A percentile compares a stretch with the other conserved stretches of the same genome.
Evolutionary conservation across 2,329 filamentous ascomycete species (phyloP).

Genomic region (Tothia fuscella): DNA sequence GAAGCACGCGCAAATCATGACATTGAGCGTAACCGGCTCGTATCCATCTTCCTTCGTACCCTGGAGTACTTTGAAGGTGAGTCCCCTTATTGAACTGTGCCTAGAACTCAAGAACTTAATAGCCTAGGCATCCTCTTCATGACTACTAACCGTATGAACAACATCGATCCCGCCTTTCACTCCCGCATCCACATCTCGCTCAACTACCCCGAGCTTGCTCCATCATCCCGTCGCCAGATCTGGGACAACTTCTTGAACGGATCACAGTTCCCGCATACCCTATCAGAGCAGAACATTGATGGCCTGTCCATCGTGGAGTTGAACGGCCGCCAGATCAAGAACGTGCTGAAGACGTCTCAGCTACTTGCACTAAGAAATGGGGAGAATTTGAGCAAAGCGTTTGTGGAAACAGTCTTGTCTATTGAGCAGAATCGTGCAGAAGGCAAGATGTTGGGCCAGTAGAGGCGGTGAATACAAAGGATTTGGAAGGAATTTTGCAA

Average conservation of each 20-base stretch:
- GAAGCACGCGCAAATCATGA: slow-evolving; percentile 31
- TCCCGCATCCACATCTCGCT: slow-evolving; percentile 38
- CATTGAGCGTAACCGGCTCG: slow-evolving; percentile 16
- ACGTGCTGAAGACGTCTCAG: slow-evolving; percentile 32
- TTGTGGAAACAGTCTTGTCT: slow-evolving; percentile 1
- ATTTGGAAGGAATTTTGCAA: too few species aligned
- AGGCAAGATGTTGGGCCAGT: slow-evolving; percentile 4
- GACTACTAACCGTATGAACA: slow-evolving; percentile 31
- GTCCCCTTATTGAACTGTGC: slow-evolving; percentile 20
- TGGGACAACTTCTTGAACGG: slow-evolving; percentile 35
- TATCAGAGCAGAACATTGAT: slow-evolving; percentile 26
- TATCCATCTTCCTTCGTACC: slow-evolving; percentile 13
- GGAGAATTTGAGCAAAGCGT: not conserved
- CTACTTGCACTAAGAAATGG: slow-evolving; percentile 13
- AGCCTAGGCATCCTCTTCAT: slow-evolving; percentile 30
- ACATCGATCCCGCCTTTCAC: slow-evolving; percentile 25
- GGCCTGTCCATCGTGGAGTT: slow-evolving; percentile 31
- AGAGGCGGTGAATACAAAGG: too few species aligned
- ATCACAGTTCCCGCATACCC: not conserved
- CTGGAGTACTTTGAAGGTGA: slow-evolving; percentile 19
- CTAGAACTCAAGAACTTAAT: slow-evolving; percentile 18
- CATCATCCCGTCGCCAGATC: slow-evolving; percentile 28
- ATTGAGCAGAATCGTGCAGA: slow-evolving; percentile 6
- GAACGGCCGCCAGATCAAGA: slow-evolving; percentile 39
- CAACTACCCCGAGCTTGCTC: slow-evolving; percentile 30